Evolutionary conservation across 2,329 filamentous ascomycete genomes (phyloP).

Genomic region (Colletotrichum graminicola): DNA sequence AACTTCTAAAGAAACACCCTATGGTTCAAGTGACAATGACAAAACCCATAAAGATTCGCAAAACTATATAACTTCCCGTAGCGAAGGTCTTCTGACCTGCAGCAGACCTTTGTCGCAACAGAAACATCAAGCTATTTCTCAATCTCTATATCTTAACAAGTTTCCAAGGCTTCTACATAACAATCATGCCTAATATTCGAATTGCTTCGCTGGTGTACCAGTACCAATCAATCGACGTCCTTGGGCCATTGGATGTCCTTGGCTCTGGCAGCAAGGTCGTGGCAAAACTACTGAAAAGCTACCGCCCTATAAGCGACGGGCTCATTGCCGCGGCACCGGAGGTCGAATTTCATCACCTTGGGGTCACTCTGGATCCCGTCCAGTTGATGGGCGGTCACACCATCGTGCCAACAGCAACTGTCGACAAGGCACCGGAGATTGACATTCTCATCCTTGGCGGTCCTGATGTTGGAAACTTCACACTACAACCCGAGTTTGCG

Average conservation of each 20-base stretch:
- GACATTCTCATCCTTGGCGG: slow-evolving; percentile 55
- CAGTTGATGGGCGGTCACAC: slow-evolving; percentile 22
- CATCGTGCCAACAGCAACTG: slow-evolving; percentile 49
- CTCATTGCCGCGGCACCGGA: slow-evolving; percentile 46
- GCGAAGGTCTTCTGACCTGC: not conserved
- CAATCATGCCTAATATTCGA: slow-evolving; percentile 45
- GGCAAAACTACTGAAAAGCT: slow-evolving; percentile 31
- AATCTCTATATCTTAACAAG: not conserved
- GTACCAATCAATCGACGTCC: slow-evolving; percentile 52
- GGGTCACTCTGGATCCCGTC: slow-evolving; percentile 49
- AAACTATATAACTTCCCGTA: not conserved
- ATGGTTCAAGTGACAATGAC: not conserved
- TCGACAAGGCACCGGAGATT: slow-evolving; percentile 53
- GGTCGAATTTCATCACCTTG: slow-evolving; percentile 52
- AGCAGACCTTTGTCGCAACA: not conserved
- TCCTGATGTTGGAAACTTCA: slow-evolving; percentile 46
- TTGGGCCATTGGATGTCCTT: slow-evolving; percentile 50
- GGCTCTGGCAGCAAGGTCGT: slow-evolving; percentile 45
- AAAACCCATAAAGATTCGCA: no score
- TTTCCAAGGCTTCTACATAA: not conserved
- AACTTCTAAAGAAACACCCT: no score
- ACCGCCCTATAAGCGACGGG: slow-evolving; percentile 43
- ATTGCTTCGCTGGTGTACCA: slow-evolving; percentile 47
- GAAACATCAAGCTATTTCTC: not conserved
- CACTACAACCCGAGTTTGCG: slow-evolving; percentile 48